Conservation (phyloP, 2,329 filamentous ascomycete genomes). For the Curvularia eragrostidis region DNA sequence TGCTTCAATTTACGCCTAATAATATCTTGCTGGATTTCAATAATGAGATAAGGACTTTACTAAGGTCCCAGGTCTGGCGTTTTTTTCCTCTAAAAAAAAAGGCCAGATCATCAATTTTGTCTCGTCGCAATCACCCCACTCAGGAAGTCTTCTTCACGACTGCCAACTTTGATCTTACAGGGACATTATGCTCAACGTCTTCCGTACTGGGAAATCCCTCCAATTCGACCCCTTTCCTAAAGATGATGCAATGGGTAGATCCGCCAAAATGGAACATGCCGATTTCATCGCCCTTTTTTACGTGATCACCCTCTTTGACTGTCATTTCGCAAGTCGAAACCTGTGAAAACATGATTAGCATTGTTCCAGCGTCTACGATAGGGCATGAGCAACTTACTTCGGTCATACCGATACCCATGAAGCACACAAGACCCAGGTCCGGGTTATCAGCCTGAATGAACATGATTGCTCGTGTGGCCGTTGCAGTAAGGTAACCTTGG, state of each 20-base stretch:
- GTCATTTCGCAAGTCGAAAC: slow-evolving; percentile 72
- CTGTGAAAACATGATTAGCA: neutral
- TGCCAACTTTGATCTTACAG: slow-evolving; percentile 48
- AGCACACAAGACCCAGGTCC: slow-evolving; percentile 71
- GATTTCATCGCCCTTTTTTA: slow-evolving; percentile 73
- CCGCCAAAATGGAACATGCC: slow-evolving; percentile 87
- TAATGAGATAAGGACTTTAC: too few species aligned
- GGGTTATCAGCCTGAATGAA: slow-evolving; percentile 74
- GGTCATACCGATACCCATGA: slow-evolving; percentile 76
- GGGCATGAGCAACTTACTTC: slow-evolving; percentile 59
- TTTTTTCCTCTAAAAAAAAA: too few species aligned
- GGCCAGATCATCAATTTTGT: neutral
- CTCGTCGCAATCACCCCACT: neutral
- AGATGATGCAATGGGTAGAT: slow-evolving; percentile 72
- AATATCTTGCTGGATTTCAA: too few species aligned
- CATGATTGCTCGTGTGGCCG: slow-evolving; percentile 74
- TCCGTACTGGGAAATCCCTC: slow-evolving; percentile 38
- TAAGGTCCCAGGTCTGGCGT: too few species aligned
- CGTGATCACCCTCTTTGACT: slow-evolving; percentile 68
- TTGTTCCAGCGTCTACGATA: neutral
- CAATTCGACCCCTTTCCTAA: slow-evolving; percentile 62
- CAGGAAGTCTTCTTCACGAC: slow-evolving; percentile 33
- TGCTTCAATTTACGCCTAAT: too few species aligned
- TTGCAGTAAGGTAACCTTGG: slow-evolving; percentile 70
- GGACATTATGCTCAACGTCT: slow-evolving; percentile 43